These are phyloP conservation scores for Corrigiola litoralis DNA, from an alignment of 179 eudicot species.

Conservation along the genomic window DNA sequence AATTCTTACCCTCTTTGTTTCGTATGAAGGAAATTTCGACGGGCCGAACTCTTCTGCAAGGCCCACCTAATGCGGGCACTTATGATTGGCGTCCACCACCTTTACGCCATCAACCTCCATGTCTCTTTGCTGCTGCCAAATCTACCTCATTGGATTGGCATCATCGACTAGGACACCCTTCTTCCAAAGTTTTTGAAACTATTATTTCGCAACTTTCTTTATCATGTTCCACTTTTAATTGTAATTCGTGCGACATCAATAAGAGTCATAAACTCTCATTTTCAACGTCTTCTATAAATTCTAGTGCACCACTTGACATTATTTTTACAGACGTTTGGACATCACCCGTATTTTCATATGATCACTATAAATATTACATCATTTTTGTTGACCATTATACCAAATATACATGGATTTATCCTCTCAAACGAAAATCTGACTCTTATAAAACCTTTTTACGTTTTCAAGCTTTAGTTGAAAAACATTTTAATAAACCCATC, in stretches of 20 bases:
- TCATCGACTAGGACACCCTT: neutral
- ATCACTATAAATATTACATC: conserved; percentile 1
- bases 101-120: too few species aligned
- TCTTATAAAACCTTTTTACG: neutral
- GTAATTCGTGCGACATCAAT: neutral
- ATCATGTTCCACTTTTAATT: neutral
- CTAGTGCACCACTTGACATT: conserved; percentile 7
- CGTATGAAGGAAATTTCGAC: neutral
- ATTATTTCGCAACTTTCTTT: neutral
- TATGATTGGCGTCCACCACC: neutral
- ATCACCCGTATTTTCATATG: neutral
- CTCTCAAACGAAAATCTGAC: neutral
- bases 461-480: neutral
- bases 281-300: neutral
- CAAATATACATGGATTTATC: neutral
- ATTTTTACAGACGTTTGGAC: neutral
- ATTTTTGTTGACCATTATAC: neutral
- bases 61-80: neutral
- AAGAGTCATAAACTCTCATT: conserved; percentile 18
- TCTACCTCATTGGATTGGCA: neutral
- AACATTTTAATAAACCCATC: neutral
- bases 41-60: neutral
- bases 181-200: neutral
- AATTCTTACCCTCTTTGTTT: neutral
- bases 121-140: neutral